Evolutionary conservation across 768 basidiomycete genomes (phyloP).

Genomic region (Xerocomellus amylosporus): DNA sequence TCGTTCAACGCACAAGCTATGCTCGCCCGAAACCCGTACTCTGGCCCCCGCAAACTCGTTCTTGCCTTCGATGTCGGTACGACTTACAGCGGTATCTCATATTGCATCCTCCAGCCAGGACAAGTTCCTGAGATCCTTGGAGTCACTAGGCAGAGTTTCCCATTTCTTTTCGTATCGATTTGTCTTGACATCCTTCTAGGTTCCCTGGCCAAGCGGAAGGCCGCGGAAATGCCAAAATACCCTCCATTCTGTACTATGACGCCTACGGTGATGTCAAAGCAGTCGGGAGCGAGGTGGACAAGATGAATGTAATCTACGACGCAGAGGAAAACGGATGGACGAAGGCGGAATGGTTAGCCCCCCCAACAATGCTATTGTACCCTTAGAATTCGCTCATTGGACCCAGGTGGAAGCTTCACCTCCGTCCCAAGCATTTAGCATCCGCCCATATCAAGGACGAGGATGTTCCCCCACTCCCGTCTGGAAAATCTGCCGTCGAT

Average conservation of each 20-base stretch:
- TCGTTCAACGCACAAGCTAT: not conserved
- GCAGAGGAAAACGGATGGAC: not conserved
- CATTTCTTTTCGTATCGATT: not conserved
- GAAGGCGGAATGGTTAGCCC: conserved; percentile 3
- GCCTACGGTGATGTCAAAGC: not conserved
- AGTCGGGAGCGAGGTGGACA: not conserved
- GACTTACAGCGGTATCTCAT: not conserved
- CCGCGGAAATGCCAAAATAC: not conserved
- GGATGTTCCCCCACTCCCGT: not conserved
- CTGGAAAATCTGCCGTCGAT: conserved; percentile 12
- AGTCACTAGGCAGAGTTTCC: not conserved
- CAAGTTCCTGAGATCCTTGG: not conserved
- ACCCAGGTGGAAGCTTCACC: not conserved
- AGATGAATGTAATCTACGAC: not conserved
- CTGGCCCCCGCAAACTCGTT: not conserved
- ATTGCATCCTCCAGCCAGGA: not conserved
- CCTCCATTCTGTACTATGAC: conserved; percentile 7
- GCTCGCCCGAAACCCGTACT: not conserved
- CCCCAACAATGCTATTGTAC: no score
- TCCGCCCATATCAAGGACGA: not conserved
- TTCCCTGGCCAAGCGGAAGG: conserved; percentile 1
- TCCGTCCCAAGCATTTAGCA: not conserved
- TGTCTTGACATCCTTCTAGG: not conserved
- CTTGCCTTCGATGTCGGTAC: conserved; percentile 2
- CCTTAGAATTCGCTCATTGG: not conserved